phyloP scores from a whole-genome alignment of 768 basidiomycete species.

The Tylopilus felleus region DNA sequence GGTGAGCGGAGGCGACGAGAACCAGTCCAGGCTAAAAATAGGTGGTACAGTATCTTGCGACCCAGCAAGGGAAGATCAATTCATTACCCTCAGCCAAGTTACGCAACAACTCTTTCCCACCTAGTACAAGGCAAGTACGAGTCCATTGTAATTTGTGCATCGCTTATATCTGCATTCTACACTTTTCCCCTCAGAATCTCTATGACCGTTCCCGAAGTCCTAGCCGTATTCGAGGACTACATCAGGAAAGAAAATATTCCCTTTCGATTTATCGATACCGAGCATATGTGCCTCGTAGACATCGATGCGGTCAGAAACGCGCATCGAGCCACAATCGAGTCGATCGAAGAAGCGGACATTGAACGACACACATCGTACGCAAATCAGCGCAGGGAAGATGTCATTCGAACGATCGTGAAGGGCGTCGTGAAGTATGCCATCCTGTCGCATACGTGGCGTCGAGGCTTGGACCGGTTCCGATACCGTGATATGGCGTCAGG shows the following conservation, averaged over 20 bases:
- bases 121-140: background rate
- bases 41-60: background rate
- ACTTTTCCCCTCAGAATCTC: background rate
- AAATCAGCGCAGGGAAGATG: slow-evolving; percentile 22
- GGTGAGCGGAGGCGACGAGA: no score
- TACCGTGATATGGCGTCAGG: slow-evolving; percentile 6
- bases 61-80: no score
- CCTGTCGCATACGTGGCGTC: slow-evolving; percentile 13
- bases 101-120: background rate
- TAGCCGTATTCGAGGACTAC: slow-evolving; percentile 11
- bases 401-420: slow-evolving; percentile 20
- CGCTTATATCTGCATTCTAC: background rate
- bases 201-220: slow-evolving; percentile 19
- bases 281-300: slow-evolving; percentile 12
- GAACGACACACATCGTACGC: slow-evolving; percentile 21
- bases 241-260: slow-evolving; percentile 11
- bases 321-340: slow-evolving; percentile 9
- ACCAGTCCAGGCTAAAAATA: background rate
- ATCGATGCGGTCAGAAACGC: slow-evolving; percentile 1
- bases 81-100: no score
- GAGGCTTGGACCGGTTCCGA: background rate
- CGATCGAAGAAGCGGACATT: slow-evolving; percentile 20
- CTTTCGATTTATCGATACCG: slow-evolving; percentile 15
- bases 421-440: slow-evolving; percentile 22
- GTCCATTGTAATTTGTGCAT: background rate